These are phyloP conservation scores for Tympanopsis confertula DNA, from an alignment of 2,329 filamentous ascomycete species.

Conservation along the genomic window DNA sequence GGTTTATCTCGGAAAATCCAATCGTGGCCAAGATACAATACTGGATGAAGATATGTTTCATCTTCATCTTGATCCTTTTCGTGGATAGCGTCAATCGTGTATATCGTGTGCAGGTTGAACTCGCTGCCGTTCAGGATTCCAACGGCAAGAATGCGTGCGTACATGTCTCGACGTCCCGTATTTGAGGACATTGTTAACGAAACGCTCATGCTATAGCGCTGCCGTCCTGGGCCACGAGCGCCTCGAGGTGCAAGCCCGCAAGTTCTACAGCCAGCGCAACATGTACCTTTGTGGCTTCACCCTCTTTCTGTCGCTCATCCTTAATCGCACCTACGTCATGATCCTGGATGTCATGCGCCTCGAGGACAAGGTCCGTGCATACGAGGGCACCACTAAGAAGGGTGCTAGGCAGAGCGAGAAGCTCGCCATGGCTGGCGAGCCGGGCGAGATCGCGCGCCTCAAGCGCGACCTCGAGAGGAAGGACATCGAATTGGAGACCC, in stretches of 20 bases:
- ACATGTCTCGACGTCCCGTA: neutral
- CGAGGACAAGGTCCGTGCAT: slow-evolving; percentile 79
- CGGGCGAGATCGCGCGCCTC: slow-evolving; percentile 62
- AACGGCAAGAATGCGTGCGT: neutral
- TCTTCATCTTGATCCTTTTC: neutral
- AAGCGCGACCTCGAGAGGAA: slow-evolving; percentile 22
- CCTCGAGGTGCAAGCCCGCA: slow-evolving; percentile 96
- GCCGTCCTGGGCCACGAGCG: slow-evolving; percentile 82
- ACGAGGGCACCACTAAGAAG: slow-evolving; percentile 52
- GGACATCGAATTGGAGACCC: slow-evolving; percentile 50
- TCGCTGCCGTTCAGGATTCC: neutral
- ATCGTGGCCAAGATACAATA: neutral
- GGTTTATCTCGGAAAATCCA: neutral
- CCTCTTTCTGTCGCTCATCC: slow-evolving; percentile 93
- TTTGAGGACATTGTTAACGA: too few species aligned
- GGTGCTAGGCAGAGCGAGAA: slow-evolving; percentile 58
- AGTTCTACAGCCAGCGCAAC: slow-evolving; percentile 99
- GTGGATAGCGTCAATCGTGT: neutral
- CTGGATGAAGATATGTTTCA: neutral
- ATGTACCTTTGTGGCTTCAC: slow-evolving; percentile 99
- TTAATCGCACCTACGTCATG: slow-evolving; percentile 98
- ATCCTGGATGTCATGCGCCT: slow-evolving; percentile 83
- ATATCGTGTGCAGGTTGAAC: neutral
- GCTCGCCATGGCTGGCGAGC: slow-evolving; percentile 59
- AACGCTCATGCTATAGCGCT: too few species aligned